Conservation (phyloP, 129 eudicot genomes). For the Saussurea involucrata region DNA sequence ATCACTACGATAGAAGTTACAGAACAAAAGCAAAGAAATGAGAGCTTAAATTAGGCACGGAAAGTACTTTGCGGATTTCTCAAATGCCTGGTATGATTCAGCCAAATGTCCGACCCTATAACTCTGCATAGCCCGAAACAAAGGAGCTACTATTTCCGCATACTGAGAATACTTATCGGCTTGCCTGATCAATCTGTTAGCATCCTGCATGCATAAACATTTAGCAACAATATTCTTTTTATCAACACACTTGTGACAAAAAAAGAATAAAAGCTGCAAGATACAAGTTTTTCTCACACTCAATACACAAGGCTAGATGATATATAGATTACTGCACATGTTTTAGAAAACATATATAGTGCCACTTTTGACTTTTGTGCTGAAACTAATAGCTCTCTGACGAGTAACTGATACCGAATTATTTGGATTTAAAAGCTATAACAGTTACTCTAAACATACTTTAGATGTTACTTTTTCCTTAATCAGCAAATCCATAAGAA, state of each 20-base stretch:
- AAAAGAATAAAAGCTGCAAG: neutral
- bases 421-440: neutral
- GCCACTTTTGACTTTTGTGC: neutral
- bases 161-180: slow-evolving; percentile 58
- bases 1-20: neutral
- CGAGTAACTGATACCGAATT: neutral
- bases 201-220: slow-evolving; percentile 52
- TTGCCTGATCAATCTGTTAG: slow-evolving; percentile 68
- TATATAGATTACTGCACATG: neutral
- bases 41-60: neutral
- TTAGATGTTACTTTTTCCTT: neutral
- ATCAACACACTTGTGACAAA: neutral
- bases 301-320: neutral
- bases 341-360: neutral
- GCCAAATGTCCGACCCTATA: slow-evolving; percentile 62
- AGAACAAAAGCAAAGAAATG: neutral
- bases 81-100: slow-evolving; percentile 82
- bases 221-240: neutral
- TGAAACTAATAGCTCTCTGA: neutral
- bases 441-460: neutral
- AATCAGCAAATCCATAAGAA: neutral
- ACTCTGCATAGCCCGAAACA: slow-evolving; percentile 79
- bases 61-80: slow-evolving; percentile 82
- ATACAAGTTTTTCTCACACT: neutral
- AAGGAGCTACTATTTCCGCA: slow-evolving; percentile 68